Percentiles rank a stretch among this genome's conserved stretches.
Conservation (phyloP, 2,329 filamentous ascomycete genomes). For the Bipolaris zeicola region DNA sequence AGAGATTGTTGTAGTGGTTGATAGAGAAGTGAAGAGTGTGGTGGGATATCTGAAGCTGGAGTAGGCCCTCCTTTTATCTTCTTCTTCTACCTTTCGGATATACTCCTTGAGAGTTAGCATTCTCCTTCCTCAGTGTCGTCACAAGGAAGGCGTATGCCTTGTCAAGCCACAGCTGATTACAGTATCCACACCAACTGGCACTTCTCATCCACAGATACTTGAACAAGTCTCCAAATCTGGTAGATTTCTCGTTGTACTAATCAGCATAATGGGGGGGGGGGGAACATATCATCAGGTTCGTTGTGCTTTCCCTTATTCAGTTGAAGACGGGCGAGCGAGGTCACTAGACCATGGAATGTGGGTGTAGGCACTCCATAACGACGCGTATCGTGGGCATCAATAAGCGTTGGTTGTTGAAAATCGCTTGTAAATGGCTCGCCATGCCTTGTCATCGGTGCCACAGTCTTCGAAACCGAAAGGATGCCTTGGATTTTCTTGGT, state of each 20-base stretch:
- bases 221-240: not conserved
- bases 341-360: not conserved
- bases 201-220: not conserved
- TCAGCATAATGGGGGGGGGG: not conserved
- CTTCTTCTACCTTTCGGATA: not conserved
- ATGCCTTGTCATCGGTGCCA: not conserved
- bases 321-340: not conserved
- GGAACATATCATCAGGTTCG: not conserved
- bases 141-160: not conserved
- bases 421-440: not conserved
- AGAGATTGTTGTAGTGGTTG: not conserved
- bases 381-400: not conserved
- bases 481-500: not conserved
- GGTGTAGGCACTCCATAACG: not conserved
- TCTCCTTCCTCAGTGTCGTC: not conserved
- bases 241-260: not conserved
- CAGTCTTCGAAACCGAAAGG: not conserved
- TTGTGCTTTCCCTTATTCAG: not conserved
- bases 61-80: not conserved
- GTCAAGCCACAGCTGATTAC: constrained; percentile 1
- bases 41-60: not conserved
- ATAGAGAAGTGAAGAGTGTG: not conserved
- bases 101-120: not conserved
- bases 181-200: not conserved
- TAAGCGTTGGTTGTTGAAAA: not conserved